Percentiles rank a stretch among this genome's conserved stretches.
phyloP scores from a whole-genome alignment of 73 alveolate species.

The Paramecium primaurelia region DNA sequence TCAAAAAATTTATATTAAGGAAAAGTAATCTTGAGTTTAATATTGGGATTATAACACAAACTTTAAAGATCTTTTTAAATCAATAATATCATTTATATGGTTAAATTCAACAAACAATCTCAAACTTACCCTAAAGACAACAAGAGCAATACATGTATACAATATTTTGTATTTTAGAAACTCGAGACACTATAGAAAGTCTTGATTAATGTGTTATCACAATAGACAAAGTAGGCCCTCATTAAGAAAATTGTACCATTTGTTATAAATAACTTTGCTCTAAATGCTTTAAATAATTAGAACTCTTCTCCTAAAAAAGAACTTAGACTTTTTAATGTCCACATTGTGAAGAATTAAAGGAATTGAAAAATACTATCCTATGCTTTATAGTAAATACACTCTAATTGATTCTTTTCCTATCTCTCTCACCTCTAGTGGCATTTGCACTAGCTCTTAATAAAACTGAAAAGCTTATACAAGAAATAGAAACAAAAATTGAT shows the following conservation, averaged over 20 bases:
- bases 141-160: neutral
- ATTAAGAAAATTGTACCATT: neutral
- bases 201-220: neutral
- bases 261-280: neutral
- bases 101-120: neutral
- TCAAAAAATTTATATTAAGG: neutral
- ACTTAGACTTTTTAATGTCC: neutral
- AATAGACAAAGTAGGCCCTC: neutral
- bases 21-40: neutral
- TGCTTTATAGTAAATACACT: neutral
- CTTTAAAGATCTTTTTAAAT: neutral
- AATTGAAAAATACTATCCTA: neutral
- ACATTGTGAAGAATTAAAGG: neutral
- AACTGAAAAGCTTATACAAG: neutral
- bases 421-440: neutral
- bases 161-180: neutral
- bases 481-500: neutral
- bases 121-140: neutral
- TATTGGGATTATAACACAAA: constrained; percentile 2
- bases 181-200: neutral
- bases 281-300: neutral
- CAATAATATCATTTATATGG: neutral
- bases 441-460: neutral
- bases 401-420: neutral
- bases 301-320: neutral